Base-by-base conservation (phyloP, 2,329 filamentous ascomycete species). In the Penicillium sp. region DNA sequence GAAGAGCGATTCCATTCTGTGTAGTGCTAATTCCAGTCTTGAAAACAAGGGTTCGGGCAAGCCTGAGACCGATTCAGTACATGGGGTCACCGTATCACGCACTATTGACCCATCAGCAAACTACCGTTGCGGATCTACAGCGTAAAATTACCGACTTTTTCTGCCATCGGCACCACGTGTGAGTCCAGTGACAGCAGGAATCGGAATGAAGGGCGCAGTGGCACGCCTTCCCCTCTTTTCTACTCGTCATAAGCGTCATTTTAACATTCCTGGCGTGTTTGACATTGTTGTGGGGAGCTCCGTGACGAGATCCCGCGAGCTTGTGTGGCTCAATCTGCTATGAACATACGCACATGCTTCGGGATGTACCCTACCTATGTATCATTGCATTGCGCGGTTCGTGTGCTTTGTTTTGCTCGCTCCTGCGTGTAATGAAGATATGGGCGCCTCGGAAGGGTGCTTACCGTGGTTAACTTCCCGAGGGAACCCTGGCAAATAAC, bases 141-240 rank as follows among this genome's bases (percentile, higher is more conserved):
- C 18, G 13, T 28, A 25, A 24, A 16, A 46, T 46, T 46, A 33
- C 43, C 25, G 35, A 38, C 7, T 11, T 22, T 22, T 25, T 28
- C 28, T 42, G 36, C 35, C 46, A 22, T 28, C 27, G 25, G 7
- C 35, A 45, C 54, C 54, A 59, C 52, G 52, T 57, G 55, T 33
- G 10, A 25, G 41, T 20, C 24, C 13, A 31, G 31, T 49, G 46
- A 44, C 40, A 44, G 39, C 39, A 18, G 16, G 24, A 50, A 57
- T 59, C 55, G 52, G 56, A 59, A 59, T 59, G 56, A 50, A 57
- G 54, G 48, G 46, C 18, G 13, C 13, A 22, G 25, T 36, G 35
- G 28, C 33, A 18, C 16, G 30, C 13, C n/a, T 39, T 41, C 48
- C 52, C 52, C 50, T 47, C 50, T 42, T 44, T 22, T 49, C 20